Percentiles rank a stretch among this genome's conserved stretches.
These are phyloP conservation scores for Trypanosoma boissoni DNA, from an alignment of 208 protist genomes.

Conservation along the genomic window DNA sequence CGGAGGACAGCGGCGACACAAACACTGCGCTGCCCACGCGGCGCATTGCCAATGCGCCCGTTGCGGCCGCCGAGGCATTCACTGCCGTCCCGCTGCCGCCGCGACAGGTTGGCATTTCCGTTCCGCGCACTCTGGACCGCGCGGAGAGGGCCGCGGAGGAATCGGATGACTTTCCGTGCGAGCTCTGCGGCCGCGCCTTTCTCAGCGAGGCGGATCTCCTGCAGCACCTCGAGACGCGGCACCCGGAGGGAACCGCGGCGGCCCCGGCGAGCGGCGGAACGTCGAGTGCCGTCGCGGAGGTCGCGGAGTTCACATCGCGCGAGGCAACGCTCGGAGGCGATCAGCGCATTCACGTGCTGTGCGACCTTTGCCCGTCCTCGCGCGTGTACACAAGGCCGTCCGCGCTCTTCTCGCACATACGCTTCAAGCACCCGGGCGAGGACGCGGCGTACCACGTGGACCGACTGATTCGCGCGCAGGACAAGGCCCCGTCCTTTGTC, in stretches of 20 bases:
- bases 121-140: conserved; percentile 30
- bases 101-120: conserved; percentile 18
- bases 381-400: conserved; percentile 76
- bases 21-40: conserved; percentile 19
- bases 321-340: conserved; percentile 21
- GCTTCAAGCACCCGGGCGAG: conserved; percentile 75
- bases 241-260: conserved; percentile 28
- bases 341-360: conserved; percentile 38
- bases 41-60: conserved; percentile 25
- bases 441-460: conserved; percentile 75
- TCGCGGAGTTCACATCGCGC: conserved; percentile 29
- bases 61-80: conserved; percentile 7
- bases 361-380: conserved; percentile 53
- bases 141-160: neutral
- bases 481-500: conserved; percentile 23
- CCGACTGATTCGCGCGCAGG: conserved; percentile 49
- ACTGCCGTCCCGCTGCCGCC: neutral
- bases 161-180: conserved; percentile 62
- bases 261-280: neutral
- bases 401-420: conserved; percentile 80
- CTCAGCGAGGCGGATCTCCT: conserved; percentile 61
- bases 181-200: conserved; percentile 68
- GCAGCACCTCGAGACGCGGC: conserved; percentile 64
- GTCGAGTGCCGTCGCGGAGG: conserved; percentile 22
- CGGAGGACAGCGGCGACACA: neutral